A percentile compares a stretch with the other conserved stretches of the same genome.
phyloP scores from a whole-genome alignment of 345 rosid species.

The Eucalyptus erythrocorys region DNA sequence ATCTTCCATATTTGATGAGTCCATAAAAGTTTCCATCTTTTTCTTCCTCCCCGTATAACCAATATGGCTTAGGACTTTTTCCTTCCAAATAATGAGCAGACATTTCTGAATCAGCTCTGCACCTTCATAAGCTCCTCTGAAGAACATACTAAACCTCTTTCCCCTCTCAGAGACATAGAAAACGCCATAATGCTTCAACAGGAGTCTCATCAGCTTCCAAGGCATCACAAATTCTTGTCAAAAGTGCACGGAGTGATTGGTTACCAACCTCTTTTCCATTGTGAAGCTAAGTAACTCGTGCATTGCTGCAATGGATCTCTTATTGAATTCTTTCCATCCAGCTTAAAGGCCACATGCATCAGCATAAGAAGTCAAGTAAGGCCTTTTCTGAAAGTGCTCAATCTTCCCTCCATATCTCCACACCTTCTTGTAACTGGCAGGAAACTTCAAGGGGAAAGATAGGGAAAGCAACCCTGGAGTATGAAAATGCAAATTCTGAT shows the following conservation, averaged over 20 bases:
- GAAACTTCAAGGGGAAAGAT: constrained; percentile 71
- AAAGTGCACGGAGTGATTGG: constrained; percentile 77
- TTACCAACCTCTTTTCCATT: constrained; percentile 73
- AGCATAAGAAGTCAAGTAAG: constrained; percentile 73
- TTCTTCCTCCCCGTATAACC: constrained; percentile 60
- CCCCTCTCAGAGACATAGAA: constrained; percentile 89
- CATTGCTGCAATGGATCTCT: constrained; percentile 78
- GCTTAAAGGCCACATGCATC: constrained; percentile 60
- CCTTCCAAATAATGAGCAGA: constrained; percentile 29
- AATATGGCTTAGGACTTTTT: constrained; percentile 39
- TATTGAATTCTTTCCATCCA: constrained; percentile 75
- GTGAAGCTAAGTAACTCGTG: constrained; percentile 83
- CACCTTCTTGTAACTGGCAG: constrained; percentile 54
- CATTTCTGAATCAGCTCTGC: constrained; percentile 47
- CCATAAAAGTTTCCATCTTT: constrained; percentile 30
- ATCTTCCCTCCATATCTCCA: constrained; percentile 61
- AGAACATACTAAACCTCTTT: constrained; percentile 67
- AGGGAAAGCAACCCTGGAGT: constrained; percentile 61
- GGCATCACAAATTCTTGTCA: constrained; percentile 74
- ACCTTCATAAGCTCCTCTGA: constrained; percentile 69
- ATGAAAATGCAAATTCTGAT: constrained; percentile 10
- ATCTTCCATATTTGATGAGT: constrained; percentile 37
- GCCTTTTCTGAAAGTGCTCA: constrained; percentile 66
- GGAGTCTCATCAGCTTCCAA: constrained; percentile 84
- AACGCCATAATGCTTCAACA: constrained; percentile 72